Percentiles rank a stretch among this genome's conserved stretches.
These are phyloP conservation scores for Allium sativum DNA, from an alignment of 106 monocot species.

Conservation along the genomic window DNA sequence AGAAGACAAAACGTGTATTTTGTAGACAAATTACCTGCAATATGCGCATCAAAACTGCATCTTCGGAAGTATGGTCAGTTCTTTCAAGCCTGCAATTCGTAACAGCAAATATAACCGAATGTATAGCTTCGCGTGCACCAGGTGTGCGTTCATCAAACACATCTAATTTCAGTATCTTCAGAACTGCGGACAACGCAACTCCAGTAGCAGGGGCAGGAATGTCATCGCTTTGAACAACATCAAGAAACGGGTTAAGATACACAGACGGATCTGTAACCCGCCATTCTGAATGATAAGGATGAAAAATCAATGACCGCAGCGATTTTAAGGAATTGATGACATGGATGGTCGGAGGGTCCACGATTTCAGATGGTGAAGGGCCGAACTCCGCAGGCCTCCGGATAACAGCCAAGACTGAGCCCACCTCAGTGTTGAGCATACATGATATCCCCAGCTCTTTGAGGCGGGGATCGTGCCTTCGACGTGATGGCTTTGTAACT, in stretches of 20 bases:
- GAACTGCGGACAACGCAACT: conserved; percentile 55
- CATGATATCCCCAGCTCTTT: conserved; percentile 70
- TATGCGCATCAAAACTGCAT: conserved; percentile 59
- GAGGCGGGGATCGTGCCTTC: conserved; percentile 16
- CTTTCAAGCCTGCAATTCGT: conserved; percentile 64
- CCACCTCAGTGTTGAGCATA: conserved; percentile 90
- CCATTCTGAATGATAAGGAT: conserved; percentile 31
- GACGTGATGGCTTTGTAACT: neutral
- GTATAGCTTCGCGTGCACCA: conserved; percentile 65
- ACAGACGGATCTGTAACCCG: conserved; percentile 29
- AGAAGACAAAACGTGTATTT: neutral
- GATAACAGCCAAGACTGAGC: conserved; percentile 73
- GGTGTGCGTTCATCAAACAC: conserved; percentile 67
- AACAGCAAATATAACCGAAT: conserved; percentile 42
- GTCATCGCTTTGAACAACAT: conserved; percentile 68
- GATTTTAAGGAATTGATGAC: conserved; percentile 57
- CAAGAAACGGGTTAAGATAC: conserved; percentile 63
- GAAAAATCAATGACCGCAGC: conserved; percentile 74
- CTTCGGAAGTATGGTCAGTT: conserved; percentile 51
- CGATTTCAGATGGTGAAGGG: conserved; percentile 1
- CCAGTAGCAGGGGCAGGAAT: conserved; percentile 66
- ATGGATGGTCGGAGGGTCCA: conserved; percentile 13
- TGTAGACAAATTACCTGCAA: conserved; percentile 33
- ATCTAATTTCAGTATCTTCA: conserved; percentile 57
- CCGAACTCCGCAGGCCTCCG: conserved; percentile 17